A percentile compares a stretch with the other conserved stretches of the same genome.
Evolutionary conservation across 2,329 filamentous ascomycete genomes (phyloP).

Genomic region (Trichoderma atrobrunneum): DNA sequence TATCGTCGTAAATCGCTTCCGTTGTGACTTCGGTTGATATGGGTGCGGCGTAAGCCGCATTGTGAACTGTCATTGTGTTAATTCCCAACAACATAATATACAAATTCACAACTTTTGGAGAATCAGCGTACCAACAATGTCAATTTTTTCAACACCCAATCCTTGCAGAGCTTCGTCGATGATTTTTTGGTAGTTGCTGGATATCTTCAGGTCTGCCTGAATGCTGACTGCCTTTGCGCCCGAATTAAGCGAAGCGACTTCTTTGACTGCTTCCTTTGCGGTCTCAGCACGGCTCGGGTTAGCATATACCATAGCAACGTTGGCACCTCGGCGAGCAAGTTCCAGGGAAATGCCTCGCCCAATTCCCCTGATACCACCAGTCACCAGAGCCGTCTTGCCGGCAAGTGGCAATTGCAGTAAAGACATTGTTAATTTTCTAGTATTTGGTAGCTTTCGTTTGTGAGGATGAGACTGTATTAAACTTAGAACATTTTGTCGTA

Average conservation of each 20-base stretch:
- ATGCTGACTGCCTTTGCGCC: constrained; percentile 1
- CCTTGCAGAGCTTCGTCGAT: background rate
- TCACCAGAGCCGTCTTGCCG: background rate
- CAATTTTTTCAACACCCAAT: background rate
- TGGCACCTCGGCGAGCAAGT: constrained; percentile 4
- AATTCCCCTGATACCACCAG: constrained; percentile 6
- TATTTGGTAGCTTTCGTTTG: background rate
- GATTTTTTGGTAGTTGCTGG: background rate
- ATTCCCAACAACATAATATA: background rate
- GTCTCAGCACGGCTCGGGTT: background rate
- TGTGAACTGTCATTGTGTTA: background rate
- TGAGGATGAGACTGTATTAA: background rate
- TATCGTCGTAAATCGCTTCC: background rate
- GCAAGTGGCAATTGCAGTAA: background rate
- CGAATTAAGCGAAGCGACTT: background rate
- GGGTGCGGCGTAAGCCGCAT: background rate
- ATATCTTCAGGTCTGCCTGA: background rate
- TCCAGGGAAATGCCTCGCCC: background rate
- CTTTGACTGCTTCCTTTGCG: background rate
- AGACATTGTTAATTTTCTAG: background rate
- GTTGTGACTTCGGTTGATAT: background rate
- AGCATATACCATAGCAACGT: constrained; percentile 1
- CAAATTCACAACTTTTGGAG: background rate
- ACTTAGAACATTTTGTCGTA: background rate
- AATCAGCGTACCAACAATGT: background rate